phyloP scores from a whole-genome alignment of 306 rosid genomes.

The Vigna mungo region DNA sequence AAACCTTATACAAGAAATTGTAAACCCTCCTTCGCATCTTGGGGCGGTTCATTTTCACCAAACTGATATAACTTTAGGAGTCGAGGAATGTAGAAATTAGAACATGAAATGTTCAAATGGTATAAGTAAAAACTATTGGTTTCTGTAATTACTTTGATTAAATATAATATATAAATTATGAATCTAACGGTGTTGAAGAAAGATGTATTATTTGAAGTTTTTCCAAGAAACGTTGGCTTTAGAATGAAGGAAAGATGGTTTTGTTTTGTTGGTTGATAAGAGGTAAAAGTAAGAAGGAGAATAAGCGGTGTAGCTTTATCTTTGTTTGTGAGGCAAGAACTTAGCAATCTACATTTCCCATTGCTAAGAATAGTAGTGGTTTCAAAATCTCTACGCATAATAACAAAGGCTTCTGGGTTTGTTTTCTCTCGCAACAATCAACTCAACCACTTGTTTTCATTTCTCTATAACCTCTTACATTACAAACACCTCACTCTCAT shows the following conservation, averaged over 20 bases:
- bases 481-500: background rate
- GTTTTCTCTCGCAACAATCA: constrained; percentile 25
- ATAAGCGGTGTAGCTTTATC: constrained; percentile 30
- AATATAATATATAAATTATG: background rate
- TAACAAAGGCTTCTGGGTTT: constrained; percentile 22
- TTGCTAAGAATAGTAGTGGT: constrained; percentile 47
- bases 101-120: too few species aligned
- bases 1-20: too few species aligned
- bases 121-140: background rate
- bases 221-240: background rate
- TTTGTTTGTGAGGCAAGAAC: background rate
- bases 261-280: constrained; percentile 14
- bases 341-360: constrained; percentile 1
- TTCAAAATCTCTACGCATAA: constrained; percentile 21
- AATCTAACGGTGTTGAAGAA: constrained; percentile 14
- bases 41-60: too few species aligned
- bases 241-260: background rate
- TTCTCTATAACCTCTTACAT: constrained; percentile 29
- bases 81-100: too few species aligned
- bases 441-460: background rate
- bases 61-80: too few species aligned
- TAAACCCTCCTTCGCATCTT: too few species aligned
- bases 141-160: too few species aligned
- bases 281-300: background rate
- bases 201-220: background rate